Evolutionary conservation across 2,329 filamentous ascomycete genomes (phyloP).

Genomic region (Fusarium multiceps): DNA sequence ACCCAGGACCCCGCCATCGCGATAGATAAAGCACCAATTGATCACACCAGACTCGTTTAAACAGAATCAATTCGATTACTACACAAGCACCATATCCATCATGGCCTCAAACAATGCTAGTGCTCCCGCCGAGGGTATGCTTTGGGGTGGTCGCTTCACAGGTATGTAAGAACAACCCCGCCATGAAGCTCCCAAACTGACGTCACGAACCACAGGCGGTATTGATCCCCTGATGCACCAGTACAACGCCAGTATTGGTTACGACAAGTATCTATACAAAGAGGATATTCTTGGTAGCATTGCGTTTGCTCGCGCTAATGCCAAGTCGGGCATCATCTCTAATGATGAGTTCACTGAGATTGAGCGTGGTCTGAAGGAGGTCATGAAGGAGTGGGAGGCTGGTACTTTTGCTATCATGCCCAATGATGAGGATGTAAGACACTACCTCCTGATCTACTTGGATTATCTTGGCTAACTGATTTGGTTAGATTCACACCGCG

Average conservation of each 20-base stretch:
- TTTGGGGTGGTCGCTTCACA: slow-evolving; percentile 23
- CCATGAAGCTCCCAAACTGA: slow-evolving; percentile 39
- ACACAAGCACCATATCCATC: background rate
- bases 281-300: slow-evolving; percentile 86
- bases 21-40: background rate
- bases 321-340: slow-evolving; percentile 78
- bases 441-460: background rate
- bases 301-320: slow-evolving; percentile 85
- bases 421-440: slow-evolving; percentile 61
- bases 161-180: background rate
- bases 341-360: slow-evolving; percentile 79
- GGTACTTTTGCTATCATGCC: slow-evolving; percentile 64
- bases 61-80: background rate
- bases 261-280: slow-evolving; percentile 81
- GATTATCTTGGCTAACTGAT: too few species aligned
- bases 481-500: slow-evolving; percentile 67
- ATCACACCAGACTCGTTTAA: background rate
- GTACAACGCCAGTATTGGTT: slow-evolving; percentile 80
- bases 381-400: slow-evolving; percentile 65
- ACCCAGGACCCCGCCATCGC: background rate
- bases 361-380: slow-evolving; percentile 73
- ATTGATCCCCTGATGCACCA: slow-evolving; percentile 87
- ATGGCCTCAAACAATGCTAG: background rate
- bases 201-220: slow-evolving; percentile 53
- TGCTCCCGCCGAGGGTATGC: background rate